Evolutionary conservation across 306 rosid species (phyloP).

Genomic region (Herpetospermum pedunculosum): DNA sequence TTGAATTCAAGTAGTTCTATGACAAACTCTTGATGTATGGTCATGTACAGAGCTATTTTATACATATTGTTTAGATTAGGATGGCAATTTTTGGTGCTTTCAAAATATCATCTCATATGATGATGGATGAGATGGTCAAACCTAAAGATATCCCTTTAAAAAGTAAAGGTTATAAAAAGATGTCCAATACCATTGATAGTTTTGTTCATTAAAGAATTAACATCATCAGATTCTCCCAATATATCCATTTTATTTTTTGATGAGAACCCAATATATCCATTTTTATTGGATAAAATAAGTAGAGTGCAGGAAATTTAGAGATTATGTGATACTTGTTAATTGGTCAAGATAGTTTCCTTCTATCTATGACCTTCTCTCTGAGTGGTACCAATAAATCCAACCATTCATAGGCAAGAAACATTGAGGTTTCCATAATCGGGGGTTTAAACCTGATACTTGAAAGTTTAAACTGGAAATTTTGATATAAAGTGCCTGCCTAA

Average conservation of each 20-base stretch:
- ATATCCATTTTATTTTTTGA: background rate
- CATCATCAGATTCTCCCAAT: background rate
- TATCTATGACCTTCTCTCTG: background rate
- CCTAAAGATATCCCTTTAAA: background rate
- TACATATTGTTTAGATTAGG: background rate
- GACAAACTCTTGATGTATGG: background rate
- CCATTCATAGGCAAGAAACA: background rate
- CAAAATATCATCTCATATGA: background rate
- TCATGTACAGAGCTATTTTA: background rate
- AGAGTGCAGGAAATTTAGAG: background rate
- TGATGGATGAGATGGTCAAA: background rate
- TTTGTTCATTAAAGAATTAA: background rate
- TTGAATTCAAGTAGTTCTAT: background rate
- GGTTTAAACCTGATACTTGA: background rate
- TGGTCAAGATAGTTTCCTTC: background rate
- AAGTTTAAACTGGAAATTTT: background rate
- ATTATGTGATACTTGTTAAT: background rate
- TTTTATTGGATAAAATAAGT: background rate
- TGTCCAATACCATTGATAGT: background rate
- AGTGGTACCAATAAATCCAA: background rate
- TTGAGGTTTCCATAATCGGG: background rate
- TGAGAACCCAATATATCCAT: background rate
- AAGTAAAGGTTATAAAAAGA: background rate
- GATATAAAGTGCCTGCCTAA: background rate
- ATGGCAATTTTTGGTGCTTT: background rate